Evolutionary conservation across 169 alveolate genomes (phyloP).

Genomic region (Plasmodium sp.): DNA sequence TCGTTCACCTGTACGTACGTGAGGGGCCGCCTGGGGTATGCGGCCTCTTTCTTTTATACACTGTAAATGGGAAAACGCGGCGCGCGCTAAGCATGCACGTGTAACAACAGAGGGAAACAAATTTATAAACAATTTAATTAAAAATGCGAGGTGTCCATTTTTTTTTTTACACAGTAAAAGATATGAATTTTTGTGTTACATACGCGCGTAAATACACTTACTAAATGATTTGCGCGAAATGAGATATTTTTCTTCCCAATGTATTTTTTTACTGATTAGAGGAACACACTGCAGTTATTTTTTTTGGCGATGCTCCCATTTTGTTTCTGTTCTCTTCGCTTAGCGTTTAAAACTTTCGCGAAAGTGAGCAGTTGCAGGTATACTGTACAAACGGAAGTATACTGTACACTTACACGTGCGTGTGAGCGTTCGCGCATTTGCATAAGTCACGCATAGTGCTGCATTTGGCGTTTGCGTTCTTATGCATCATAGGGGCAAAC

Average conservation of each 20-base stretch:
- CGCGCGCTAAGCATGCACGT: background rate
- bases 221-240: background rate
- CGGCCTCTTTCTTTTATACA: background rate
- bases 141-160: slow-evolving; percentile 12
- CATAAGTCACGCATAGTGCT: background rate
- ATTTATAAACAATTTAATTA: slow-evolving; percentile 21
- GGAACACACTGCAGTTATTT: background rate
- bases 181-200: background rate
- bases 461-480: background rate
- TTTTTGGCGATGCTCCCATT: background rate
- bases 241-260: background rate
- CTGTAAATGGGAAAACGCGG: background rate
- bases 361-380: background rate
- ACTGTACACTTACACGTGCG: background rate
- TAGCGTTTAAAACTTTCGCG: background rate
- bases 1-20: slow-evolving; percentile 1
- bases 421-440: background rate
- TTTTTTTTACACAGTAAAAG: background rate
- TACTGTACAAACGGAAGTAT: background rate
- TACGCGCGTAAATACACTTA: background rate
- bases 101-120: slow-evolving; percentile 3
- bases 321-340: background rate
- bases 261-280: background rate
- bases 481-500: background rate
- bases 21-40: background rate